These are phyloP conservation scores for Pythium monospermum DNA, from an alignment of 352 stramenopile genomes.

Conservation along the genomic window DNA sequence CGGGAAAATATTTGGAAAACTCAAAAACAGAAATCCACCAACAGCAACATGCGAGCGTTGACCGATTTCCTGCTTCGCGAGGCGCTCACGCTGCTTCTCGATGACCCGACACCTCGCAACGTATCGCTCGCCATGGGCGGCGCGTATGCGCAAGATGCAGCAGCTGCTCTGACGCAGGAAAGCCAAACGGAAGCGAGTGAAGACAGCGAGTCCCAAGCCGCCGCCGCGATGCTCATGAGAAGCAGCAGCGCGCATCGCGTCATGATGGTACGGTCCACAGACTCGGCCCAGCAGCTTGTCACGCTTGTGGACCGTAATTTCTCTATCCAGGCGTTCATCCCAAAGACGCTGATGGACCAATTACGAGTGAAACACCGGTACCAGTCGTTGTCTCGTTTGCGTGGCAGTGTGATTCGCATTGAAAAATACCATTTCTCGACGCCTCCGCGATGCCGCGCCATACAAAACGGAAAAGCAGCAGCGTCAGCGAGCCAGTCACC, in stretches of 20 bases:
- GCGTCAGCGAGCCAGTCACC: neutral
- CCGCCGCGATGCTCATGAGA: neutral
- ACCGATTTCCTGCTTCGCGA: constrained; percentile 55
- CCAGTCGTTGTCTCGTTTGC: constrained; percentile 34
- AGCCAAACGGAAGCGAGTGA: constrained; percentile 42
- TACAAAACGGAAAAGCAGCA: constrained; percentile 15
- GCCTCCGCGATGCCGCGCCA: constrained; percentile 27
- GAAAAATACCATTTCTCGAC: constrained; percentile 63
- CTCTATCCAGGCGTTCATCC: constrained; percentile 48
- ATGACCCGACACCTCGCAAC: constrained; percentile 17
- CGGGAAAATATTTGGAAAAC: neutral
- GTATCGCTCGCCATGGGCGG: constrained; percentile 12
- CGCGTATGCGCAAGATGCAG: constrained; percentile 11
- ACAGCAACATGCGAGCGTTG: constrained; percentile 21
- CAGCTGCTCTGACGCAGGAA: constrained; percentile 13
- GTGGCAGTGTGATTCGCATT: constrained; percentile 46
- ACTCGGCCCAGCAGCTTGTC: constrained; percentile 30
- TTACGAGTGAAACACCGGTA: constrained; percentile 25
- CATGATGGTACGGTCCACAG: constrained; percentile 46
- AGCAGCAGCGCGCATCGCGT: constrained; percentile 26
- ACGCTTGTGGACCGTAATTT: constrained; percentile 47
- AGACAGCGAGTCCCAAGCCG: constrained; percentile 47
- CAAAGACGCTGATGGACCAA: constrained; percentile 14
- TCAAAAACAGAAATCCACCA: neutral
- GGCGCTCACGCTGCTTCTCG: constrained; percentile 43